Percentiles rank a stretch among this genome's conserved stretches.
Evolutionary conservation across 345 rosid species (phyloP).

Genomic region (Rubroshorea leprosula): DNA sequence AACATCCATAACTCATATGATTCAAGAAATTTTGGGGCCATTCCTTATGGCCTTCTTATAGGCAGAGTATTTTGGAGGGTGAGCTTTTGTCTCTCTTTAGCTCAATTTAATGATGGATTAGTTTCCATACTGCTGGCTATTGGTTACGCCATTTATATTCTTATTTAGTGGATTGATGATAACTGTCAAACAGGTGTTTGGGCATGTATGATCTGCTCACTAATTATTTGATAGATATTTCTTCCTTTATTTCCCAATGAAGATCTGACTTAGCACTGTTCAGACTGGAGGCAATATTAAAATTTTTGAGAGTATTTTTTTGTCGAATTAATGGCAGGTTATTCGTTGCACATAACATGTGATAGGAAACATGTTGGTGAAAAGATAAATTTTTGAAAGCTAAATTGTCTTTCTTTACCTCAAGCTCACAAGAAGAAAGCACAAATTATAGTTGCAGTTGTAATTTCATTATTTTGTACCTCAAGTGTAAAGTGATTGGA

Average conservation of each 20-base stretch:
- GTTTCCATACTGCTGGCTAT: no score
- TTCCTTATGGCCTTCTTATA: constrained; percentile 68
- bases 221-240: not conserved
- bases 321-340: no score
- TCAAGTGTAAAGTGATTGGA: not conserved
- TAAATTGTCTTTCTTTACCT: not conserved
- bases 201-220: no score
- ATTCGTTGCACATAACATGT: no score
- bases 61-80: constrained; percentile 67
- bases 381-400: not conserved
- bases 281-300: no score
- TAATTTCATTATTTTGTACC: not conserved
- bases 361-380: not conserved
- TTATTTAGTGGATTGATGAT: not conserved
- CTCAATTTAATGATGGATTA: not conserved
- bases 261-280: no score
- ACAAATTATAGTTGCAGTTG: not conserved
- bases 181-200: not conserved
- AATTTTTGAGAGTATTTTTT: no score
- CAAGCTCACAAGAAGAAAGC: not conserved
- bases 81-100: constrained; percentile 13
- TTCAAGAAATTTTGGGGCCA: constrained; percentile 68
- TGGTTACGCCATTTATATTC: not conserved
- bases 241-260: not conserved
- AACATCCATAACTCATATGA: constrained; percentile 46